Percentiles rank a stretch among this genome's conserved stretches.
phyloP scores from a whole-genome alignment of 768 basidiomycete species.

The Dacryopinax primogenitus region DNA sequence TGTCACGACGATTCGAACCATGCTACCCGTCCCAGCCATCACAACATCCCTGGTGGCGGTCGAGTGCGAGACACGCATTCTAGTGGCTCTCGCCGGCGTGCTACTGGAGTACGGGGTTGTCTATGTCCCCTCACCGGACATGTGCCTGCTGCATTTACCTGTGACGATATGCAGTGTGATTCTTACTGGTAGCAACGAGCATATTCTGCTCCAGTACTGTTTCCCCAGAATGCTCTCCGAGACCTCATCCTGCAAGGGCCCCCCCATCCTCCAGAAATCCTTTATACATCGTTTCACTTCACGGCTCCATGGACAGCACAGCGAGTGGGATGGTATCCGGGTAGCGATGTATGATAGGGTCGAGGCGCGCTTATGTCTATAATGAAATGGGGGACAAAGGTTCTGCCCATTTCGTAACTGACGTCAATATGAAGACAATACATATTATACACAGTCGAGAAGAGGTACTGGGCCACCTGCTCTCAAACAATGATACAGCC shows the following conservation, averaged over 20 bases:
- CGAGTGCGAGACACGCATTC: not conserved
- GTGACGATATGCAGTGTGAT: not conserved
- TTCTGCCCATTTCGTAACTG: too few species aligned
- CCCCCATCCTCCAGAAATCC: not conserved
- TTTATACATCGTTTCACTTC: not conserved
- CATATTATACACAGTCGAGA: too few species aligned
- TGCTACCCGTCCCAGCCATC: not conserved
- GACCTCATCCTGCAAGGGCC: not conserved
- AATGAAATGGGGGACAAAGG: too few species aligned
- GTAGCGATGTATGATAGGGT: too few species aligned
- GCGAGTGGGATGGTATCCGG: not conserved
- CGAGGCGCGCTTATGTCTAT: too few species aligned
- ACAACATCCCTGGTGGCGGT: not conserved
- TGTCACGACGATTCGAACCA: not conserved
- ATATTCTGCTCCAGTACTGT: not conserved
- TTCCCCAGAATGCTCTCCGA: not conserved
- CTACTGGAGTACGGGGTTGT: not conserved
- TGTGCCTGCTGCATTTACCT: not conserved
- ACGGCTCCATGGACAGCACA: not conserved
- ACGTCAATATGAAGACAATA: too few species aligned
- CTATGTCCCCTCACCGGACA: conserved; percentile 1
- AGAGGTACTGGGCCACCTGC: not conserved
- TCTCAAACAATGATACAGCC: not conserved
- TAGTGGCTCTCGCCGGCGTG: not conserved
- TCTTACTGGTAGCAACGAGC: not conserved